Base-by-base conservation (phyloP, 1,139 yeast species). In the Magnusiomyces clavatus region DNA sequence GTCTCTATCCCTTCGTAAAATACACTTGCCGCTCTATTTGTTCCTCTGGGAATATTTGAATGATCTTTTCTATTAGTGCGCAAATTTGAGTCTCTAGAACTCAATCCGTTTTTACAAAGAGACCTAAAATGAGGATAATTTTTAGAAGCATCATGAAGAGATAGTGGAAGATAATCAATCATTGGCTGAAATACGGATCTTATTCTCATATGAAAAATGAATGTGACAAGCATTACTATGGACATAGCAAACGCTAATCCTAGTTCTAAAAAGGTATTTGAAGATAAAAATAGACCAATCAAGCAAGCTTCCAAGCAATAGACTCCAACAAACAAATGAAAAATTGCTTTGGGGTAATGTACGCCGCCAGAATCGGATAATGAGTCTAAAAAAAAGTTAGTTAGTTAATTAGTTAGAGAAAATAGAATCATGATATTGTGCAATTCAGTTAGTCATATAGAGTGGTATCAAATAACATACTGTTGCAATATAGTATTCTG, bases 251-350 rank as follows among this genome's bases (percentile, higher is more conserved):
- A 51, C 1, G 58, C 62, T 39, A 61, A 63, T 6, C 50, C 36
- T 17, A 56, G 43, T 40, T 58, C 50, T 10, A 61, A 58, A 38
- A 65, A 64, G 54, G 62, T 61, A 17, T 67, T 53, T 62, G 82
- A 82, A 17, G 83, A 68, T 43, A 84, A 78, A 62, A 86, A 83
- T 16, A 86, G 68, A 0, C 96, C 96, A 43, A 86, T 74, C 60
- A 89, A 67, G 59, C 90, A 85, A 41, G 83, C 72, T 60, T 89
- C 95, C 63, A 86, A 74, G 60, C 88, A 84, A 63, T 89, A 88
- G 1, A 89, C 66, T 0, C 97, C 97, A 1, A 84, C 74, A 62
- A 83, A 86, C 45, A 87, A 68, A 56, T 88, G 95, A 53, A 83
- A 74, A 24, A 89, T 66, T 0, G 96, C 94, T 4, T 73, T 72